Percentiles rank a stretch among this genome's conserved stretches.
phyloP scores from a whole-genome alignment of 108 stramenopile genomes.

The Epithemia pelagica region DNA sequence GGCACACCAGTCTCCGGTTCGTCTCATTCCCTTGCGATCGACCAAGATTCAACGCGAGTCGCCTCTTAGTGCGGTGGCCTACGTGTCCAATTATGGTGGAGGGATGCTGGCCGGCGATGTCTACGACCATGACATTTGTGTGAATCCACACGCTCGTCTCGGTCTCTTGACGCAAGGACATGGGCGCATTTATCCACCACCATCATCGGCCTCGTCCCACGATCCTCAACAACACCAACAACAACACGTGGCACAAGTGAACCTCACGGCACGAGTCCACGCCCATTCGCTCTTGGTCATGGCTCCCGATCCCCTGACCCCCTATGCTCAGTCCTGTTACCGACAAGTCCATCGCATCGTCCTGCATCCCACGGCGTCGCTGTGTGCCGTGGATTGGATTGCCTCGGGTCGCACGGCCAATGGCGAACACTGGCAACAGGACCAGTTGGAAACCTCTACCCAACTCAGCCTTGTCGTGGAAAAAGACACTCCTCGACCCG shows the following conservation, averaged over 20 bases:
- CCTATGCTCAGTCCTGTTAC: constrained; percentile 26
- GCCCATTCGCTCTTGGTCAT: constrained; percentile 29
- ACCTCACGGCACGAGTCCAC: constrained; percentile 25
- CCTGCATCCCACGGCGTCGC: constrained; percentile 23
- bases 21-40: constrained; percentile 30
- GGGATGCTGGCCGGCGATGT: constrained; percentile 72
- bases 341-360: constrained; percentile 24
- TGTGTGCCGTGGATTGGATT: constrained; percentile 47
- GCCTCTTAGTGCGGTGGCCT: constrained; percentile 50
- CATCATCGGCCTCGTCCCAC: constrained; percentile 13
- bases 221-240: constrained; percentile 12
- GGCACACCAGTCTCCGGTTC: constrained; percentile 43
- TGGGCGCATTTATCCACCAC: constrained; percentile 49
- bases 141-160: constrained; percentile 41
- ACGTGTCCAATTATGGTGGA: constrained; percentile 67
- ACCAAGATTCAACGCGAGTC: constrained; percentile 9
- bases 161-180: constrained; percentile 69
- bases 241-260: constrained; percentile 2
- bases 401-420: constrained; percentile 32
- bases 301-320: constrained; percentile 49
- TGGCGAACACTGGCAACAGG: constrained; percentile 45
- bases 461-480: too few relatives aligned
- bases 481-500: background rate
- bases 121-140: constrained; percentile 37
- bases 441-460: constrained; percentile 14